Conservation (phyloP, 352 stramenopile genomes). For the Phytopythium boreale region DNA sequence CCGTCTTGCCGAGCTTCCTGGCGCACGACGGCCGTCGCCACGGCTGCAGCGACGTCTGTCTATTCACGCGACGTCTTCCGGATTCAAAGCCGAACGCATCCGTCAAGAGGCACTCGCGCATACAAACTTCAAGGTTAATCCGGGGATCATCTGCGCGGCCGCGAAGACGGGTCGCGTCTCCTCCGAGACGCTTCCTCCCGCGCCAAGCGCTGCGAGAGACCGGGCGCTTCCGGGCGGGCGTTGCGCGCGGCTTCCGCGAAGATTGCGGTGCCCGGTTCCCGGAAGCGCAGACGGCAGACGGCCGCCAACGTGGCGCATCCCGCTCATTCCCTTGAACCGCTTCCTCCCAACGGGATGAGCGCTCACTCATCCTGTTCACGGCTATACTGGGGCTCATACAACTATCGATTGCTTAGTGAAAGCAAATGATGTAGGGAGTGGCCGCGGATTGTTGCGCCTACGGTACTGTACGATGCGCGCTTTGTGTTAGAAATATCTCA, state of each 20-base stretch:
- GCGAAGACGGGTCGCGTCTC: too few relatives aligned
- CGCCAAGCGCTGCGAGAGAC: neutral
- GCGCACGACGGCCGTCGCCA: too few relatives aligned
- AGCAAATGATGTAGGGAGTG: too few relatives aligned
- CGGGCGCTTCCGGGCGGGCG: neutral
- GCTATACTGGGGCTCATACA: too few relatives aligned
- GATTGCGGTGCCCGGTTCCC: neutral
- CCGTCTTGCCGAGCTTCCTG: too few relatives aligned
- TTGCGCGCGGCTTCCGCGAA: conserved; percentile 5
- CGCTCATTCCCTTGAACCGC: neutral
- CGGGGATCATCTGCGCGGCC: neutral
- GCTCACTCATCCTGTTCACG: too few relatives aligned
- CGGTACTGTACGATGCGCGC: too few relatives aligned
- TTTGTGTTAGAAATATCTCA: too few relatives aligned
- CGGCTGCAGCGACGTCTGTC: neutral
- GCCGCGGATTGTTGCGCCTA: too few relatives aligned
- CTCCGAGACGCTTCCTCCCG: too few relatives aligned
- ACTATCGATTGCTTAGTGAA: too few relatives aligned
- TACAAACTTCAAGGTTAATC: neutral
- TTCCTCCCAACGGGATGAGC: neutral
- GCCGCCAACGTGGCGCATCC: neutral
- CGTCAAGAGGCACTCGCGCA: neutral
- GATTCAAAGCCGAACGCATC: neutral
- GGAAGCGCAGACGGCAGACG: neutral
- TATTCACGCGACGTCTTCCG: conserved; percentile 1